These are phyloP conservation scores for Torrubiellomyces zombiae DNA, from an alignment of 2,329 filamentous ascomycete species.

Conservation along the genomic window DNA sequence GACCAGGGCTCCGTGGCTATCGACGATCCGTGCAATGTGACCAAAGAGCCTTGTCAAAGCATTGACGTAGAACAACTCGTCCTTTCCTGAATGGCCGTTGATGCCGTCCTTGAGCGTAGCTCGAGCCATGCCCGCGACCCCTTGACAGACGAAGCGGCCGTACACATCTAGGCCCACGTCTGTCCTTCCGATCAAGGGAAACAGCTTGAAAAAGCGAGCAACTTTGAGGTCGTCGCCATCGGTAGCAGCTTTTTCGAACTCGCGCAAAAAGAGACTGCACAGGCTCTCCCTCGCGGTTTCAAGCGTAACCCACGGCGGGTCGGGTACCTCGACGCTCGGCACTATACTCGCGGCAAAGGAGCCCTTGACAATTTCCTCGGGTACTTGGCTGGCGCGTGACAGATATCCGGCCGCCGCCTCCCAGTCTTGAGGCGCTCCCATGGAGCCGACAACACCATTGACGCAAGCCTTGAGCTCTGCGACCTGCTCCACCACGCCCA, in stretches of 20 bases:
- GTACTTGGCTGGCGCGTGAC: conserved; percentile 65
- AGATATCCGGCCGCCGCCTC: conserved; percentile 89
- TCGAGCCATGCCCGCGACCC: conserved; percentile 72
- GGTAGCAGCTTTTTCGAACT: conserved; percentile 82
- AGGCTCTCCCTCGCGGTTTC: conserved; percentile 77
- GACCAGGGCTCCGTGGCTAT: conserved; percentile 77
- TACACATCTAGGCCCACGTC: conserved; percentile 90
- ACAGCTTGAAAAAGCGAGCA: conserved; percentile 94
- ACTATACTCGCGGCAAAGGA: conserved; percentile 85
- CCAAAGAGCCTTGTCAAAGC: conserved; percentile 86
- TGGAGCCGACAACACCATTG: conserved; percentile 81
- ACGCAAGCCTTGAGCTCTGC: conserved; percentile 94
- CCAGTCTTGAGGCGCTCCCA: conserved; percentile 98
- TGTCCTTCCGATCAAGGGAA: conserved; percentile 78
- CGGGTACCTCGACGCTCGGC: conserved; percentile 87
- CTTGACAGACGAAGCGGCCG: conserved; percentile 88
- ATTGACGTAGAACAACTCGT: conserved; percentile 82
- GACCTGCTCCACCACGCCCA: conserved; percentile 88
- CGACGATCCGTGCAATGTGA: conserved; percentile 92
- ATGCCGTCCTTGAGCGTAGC: conserved; percentile 58
- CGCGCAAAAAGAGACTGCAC: conserved; percentile 76
- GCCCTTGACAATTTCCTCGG: conserved; percentile 62
- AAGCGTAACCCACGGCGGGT: conserved; percentile 73
- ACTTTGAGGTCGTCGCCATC: conserved; percentile 81
- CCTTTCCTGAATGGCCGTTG: conserved; percentile 32